Base-by-base conservation (phyloP, 768 basidiomycete genomes). In the Suillus lakei region DNA sequence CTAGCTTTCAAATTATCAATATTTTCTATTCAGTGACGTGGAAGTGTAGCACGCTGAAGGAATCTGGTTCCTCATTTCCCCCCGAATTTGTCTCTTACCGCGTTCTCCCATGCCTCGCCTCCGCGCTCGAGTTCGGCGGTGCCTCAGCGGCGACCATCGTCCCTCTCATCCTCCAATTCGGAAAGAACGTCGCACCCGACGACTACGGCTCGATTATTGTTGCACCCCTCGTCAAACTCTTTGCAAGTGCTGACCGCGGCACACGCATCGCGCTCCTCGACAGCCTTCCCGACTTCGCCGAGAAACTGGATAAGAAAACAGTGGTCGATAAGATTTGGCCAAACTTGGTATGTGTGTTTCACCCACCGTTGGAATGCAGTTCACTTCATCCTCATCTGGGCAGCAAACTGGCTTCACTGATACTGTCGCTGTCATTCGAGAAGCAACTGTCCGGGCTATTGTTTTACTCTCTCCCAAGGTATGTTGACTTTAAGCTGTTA, bases 361-460 rank as follows among this genome's bases (percentile, higher is more conserved):
- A 13, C 23, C 38, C 18, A 2, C 7, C 13, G n/a, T 21, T 18
- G 43, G n/a, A 12, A 13, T 46, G 10, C 28, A 68, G 23, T 69
- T 60, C 1, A 26, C 32, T 32, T 34, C 1, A 30, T 26, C 7
- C 1, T 39, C 16, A 18, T 30, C 8, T 48, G 34, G 30, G 41
- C 53, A 97, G 96, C 94, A 97, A 88, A 93, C 94, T 4, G 98
- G 98, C 0, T 99, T 99, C 73, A 85, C 91, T 4, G 98, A 99
- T 74, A 96, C 96, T 0, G 93, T 99, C 2, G 90, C 96, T 1
- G 83, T 98, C 54, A 93, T 99, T 64, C 88, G 98, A 44, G 98
- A 99, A 77, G 95, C 94, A 1, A 99, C 98, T 0, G 86, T 97
- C 54, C 95, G 93, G 72, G 89, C 95, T 0, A 89, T 99, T 50